Conservation (phyloP, 257 asterid genomes). For the Scutellaria minor region DNA sequence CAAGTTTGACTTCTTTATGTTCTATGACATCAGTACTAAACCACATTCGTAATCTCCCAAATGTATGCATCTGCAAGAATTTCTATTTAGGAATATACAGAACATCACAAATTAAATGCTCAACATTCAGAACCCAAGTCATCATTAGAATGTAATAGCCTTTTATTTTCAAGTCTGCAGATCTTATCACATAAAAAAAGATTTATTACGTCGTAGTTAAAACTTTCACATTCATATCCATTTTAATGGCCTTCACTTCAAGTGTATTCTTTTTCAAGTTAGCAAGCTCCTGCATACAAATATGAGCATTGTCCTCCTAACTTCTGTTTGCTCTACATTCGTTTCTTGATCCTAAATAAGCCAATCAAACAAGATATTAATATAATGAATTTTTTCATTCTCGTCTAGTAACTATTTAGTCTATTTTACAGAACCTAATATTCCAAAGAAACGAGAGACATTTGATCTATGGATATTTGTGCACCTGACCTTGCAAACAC, state of each 20-base stretch:
- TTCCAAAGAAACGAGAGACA: neutral
- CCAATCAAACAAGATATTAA: neutral
- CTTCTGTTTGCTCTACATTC: neutral
- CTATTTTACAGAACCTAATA: neutral
- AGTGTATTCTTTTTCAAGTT: slow-evolving; percentile 3
- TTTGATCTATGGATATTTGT: too few relatives aligned
- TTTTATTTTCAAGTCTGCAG: neutral
- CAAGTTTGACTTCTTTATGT: slow-evolving; percentile 7
- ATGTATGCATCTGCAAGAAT: neutral
- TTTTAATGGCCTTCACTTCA: neutral
- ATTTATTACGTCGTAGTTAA: neutral
- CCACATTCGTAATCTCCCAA: neutral
- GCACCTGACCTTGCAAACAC: too few relatives aligned
- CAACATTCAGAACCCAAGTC: neutral
- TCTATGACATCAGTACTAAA: neutral
- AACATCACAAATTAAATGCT: neutral
- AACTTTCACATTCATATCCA: neutral
- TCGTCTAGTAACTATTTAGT: neutral
- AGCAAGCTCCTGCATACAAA: neutral
- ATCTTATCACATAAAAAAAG: neutral
- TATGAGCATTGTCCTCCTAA: neutral
- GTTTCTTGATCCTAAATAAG: neutral
- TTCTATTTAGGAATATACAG: neutral
- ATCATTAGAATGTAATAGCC: too few relatives aligned
- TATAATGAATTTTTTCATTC: neutral